phyloP scores from a whole-genome alignment of 1,284 basidiomycete genomes.

The Rhizopogon parksii region DNA sequence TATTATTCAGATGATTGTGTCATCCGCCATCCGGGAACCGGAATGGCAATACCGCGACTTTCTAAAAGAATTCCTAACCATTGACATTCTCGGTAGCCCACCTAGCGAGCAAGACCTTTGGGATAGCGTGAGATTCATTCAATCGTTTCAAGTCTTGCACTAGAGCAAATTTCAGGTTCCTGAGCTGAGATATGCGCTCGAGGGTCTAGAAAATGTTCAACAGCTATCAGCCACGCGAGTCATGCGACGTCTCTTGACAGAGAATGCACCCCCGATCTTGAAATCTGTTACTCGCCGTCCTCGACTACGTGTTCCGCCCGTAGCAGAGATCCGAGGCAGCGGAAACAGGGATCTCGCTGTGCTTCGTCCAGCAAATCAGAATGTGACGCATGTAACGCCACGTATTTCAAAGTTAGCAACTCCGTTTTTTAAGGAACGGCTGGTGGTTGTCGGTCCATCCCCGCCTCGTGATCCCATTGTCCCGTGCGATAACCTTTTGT shows the following conservation, averaged over 20 bases:
- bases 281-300: constrained; percentile 7
- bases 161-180: constrained; percentile 22
- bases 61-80: constrained; percentile 24
- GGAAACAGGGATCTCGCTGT: constrained; percentile 49
- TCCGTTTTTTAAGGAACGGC: constrained; percentile 43
- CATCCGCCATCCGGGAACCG: constrained; percentile 26
- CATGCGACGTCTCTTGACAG: constrained; percentile 16
- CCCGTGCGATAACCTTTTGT: constrained; percentile 10
- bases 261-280: constrained; percentile 12
- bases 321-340: constrained; percentile 14
- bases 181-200: constrained; percentile 19
- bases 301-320: background rate
- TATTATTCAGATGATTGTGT: constrained; percentile 44
- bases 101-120: constrained; percentile 35
- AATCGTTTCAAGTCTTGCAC: background rate
- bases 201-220: constrained; percentile 17
- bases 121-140: constrained; percentile 31
- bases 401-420: constrained; percentile 44
- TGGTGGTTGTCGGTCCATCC: constrained; percentile 45
- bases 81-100: constrained; percentile 33
- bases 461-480: constrained; percentile 21
- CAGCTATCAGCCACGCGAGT: constrained; percentile 17
- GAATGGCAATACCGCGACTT: constrained; percentile 28
- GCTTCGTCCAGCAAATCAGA: constrained; percentile 32
- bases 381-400: constrained; percentile 53